phyloP scores from a whole-genome alignment of 2,329 filamentous ascomycete species.

The Trichocomaceae sp. region DNA sequence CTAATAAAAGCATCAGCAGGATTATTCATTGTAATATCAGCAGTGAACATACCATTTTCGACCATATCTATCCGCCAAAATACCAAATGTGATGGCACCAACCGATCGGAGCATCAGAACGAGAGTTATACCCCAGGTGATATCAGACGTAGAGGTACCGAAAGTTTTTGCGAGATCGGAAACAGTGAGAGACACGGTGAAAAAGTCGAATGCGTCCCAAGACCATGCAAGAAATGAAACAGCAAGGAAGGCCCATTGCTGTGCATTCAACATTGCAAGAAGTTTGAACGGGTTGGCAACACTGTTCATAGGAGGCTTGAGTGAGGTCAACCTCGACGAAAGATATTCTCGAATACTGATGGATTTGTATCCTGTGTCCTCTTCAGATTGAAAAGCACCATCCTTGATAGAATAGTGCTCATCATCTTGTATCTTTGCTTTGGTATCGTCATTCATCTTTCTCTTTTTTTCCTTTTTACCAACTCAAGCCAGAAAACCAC shows the following conservation, averaged over 20 bases:
- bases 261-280: constrained; percentile 44
- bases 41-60: neutral
- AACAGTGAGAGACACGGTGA: constrained; percentile 54
- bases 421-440: no score
- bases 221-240: constrained; percentile 45
- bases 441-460: no score
- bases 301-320: constrained; percentile 45
- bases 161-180: constrained; percentile 48
- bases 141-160: constrained; percentile 40
- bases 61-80: constrained; percentile 28
- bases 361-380: no score
- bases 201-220: constrained; percentile 56
- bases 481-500: no score
- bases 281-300: constrained; percentile 49
- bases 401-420: no score
- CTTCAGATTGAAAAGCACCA: no score
- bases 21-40: constrained; percentile 43
- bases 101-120: constrained; percentile 57
- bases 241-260: constrained; percentile 54
- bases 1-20: constrained; percentile 23
- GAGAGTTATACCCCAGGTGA: constrained; percentile 48
- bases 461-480: no score
- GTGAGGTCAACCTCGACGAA: neutral
- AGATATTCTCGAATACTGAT: no score
- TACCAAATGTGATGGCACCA: constrained; percentile 52